These are phyloP conservation scores for Globisporangium irregulare DNA, from an alignment of 352 stramenopile genomes.

Conservation along the genomic window DNA sequence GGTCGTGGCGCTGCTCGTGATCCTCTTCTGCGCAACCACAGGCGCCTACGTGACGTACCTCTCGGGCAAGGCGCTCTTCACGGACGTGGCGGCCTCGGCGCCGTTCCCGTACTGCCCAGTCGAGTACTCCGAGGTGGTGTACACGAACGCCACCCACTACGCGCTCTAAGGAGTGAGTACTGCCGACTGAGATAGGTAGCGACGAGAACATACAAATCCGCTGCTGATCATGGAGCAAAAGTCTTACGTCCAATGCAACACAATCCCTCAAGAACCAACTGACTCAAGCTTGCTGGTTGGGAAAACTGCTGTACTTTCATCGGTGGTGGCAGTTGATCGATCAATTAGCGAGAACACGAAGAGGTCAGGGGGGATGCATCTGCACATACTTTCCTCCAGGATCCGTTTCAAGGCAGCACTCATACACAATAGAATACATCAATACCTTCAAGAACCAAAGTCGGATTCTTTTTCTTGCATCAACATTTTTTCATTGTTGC, in stretches of 20 bases:
- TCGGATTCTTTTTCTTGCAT: no score
- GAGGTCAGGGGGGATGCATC: background rate
- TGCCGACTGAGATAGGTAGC: no score
- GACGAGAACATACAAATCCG: no score
- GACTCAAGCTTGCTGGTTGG: background rate
- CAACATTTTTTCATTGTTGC: no score
- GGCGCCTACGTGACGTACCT: conserved; percentile 28
- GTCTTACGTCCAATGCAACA: conserved; percentile 3
- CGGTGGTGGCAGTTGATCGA: no score
- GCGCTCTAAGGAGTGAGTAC: background rate
- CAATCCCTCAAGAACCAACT: background rate
- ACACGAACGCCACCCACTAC: conserved; percentile 33
- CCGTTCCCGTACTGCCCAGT: conserved; percentile 26
- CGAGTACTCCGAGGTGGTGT: conserved; percentile 26
- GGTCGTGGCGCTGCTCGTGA: conserved; percentile 15
- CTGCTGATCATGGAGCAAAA: conserved; percentile 7
- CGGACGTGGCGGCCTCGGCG: conserved; percentile 3
- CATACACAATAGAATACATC: background rate
- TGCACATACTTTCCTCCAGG: conserved; percentile 6
- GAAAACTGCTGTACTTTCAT: no score
- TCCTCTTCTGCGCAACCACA: conserved; percentile 21
- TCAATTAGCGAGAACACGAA: no score
- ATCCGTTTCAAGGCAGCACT: background rate
- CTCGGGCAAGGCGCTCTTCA: conserved; percentile 29
- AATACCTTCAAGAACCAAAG: no score